Evolutionary conservation across 2,329 filamentous ascomycete genomes (phyloP), one percentile per base, ranked within the genome.

Genomic region (Botryosphaeria dothidea): DNA sequence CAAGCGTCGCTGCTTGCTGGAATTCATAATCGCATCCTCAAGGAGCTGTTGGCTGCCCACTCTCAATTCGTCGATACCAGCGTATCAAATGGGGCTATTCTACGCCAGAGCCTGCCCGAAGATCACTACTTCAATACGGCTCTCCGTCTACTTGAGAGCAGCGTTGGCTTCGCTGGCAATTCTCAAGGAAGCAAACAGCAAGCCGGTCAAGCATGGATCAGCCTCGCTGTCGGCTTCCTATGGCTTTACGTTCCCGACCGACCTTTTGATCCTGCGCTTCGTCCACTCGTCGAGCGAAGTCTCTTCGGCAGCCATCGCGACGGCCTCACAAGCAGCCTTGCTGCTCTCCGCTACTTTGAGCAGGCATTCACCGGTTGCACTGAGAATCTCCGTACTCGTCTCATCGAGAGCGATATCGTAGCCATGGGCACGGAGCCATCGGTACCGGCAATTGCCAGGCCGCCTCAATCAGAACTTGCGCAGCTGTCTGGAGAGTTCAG

Each of bases 161-260:
- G 63, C 45, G 17, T 65, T n/a, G 19, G 29, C 3, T 60, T 61
- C 43, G n/a, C 29, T 17, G n/a, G 23, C 9, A 8, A 11, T 15
- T 23, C 23, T 8, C 13, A 56, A 3, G 17, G n/a, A 8, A 54
- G 8, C 21, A 45, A 27, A 15, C 34, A 1, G 58, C 19, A 45
- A 17, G 78, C 90, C 21, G 68, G 74, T 4, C 61, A 72, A 23
- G 89, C 91, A 4, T 95, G 93, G 87, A 83, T 93, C 29, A 84
- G 90, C 58, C 88, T 97, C 66, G 90, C 92, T 1, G 78, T 93
- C 21, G 89, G 89, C 17, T 86, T 90, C 43, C 82, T 98, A 54
- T 86, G 86, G 67, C 83, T 97, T 2, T 97, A 94, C 72, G 88
- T 98, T 2, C 93, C 96, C 0, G 90, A 96, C 75, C 89, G 90